Conservation (phyloP, 495 filamentous ascomycete species). For the Penicillium canariense region DNA sequence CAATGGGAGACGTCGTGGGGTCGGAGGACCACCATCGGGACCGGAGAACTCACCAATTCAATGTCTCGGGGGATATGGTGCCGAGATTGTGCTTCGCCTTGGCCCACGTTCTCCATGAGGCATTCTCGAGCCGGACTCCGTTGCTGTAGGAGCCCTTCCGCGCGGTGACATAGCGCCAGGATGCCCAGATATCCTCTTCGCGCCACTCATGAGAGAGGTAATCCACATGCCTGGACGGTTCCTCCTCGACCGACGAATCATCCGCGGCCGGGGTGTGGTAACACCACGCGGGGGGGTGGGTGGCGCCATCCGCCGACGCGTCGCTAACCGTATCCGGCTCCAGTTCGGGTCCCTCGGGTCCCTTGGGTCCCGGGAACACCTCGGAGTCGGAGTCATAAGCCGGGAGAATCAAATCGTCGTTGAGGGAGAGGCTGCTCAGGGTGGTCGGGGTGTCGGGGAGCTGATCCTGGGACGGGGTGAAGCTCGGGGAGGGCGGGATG, state of each 20-base stretch:
- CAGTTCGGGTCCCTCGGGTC: slow-evolving; percentile 9
- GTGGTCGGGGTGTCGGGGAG: slow-evolving; percentile 54
- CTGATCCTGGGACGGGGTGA: slow-evolving; percentile 26
- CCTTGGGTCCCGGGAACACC: slow-evolving; percentile 5
- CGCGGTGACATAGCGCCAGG: slow-evolving; percentile 88
- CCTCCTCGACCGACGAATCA: slow-evolving; percentile 71
- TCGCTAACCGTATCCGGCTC: slow-evolving; percentile 19
- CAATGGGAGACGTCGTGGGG: background rate
- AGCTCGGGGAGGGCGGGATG: slow-evolving; percentile 39
- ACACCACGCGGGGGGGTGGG: slow-evolving; percentile 9
- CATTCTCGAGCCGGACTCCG: slow-evolving; percentile 83
- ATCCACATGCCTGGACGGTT: slow-evolving; percentile 90
- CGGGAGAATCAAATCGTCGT: slow-evolving; percentile 54
- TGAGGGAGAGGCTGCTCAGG: slow-evolving; percentile 63
- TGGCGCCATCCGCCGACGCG: slow-evolving; percentile 19
- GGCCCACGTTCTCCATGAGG: slow-evolving; percentile 97
- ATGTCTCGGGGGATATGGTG: slow-evolving; percentile 81
- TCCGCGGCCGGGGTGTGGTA: slow-evolving; percentile 60
- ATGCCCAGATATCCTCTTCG: slow-evolving; percentile 97
- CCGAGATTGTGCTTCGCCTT: slow-evolving; percentile 81
- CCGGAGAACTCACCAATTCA: slow-evolving; percentile 73
- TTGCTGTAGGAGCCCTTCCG: slow-evolving; percentile 77
- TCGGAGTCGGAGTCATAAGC: slow-evolving; percentile 51
- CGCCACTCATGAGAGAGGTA: slow-evolving; percentile 94
- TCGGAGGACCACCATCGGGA: background rate